Conservation (phyloP, 2,329 filamentous ascomycete genomes). For the Aspergillus novofumigatus region DNA sequence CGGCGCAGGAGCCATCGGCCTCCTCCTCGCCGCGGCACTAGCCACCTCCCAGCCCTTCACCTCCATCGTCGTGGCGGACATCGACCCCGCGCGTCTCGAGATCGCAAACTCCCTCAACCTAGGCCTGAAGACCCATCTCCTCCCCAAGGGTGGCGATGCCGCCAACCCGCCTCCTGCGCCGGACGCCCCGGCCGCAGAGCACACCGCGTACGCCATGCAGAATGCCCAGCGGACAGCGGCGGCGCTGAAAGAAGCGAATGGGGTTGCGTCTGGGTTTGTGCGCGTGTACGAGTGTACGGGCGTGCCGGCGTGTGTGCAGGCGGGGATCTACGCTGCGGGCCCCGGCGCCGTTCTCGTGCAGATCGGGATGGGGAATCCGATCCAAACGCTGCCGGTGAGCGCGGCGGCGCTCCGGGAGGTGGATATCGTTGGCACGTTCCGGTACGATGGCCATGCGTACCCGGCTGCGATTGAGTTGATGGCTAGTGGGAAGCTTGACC, state of each 20-base stretch:
- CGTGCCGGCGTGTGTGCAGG: slow-evolving; percentile 42
- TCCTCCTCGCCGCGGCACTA: slow-evolving; percentile 56
- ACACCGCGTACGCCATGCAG: slow-evolving; percentile 29
- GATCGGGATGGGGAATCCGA: slow-evolving; percentile 55
- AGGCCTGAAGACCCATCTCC: slow-evolving; percentile 34
- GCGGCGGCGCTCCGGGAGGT: slow-evolving; percentile 54
- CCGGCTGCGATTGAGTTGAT: slow-evolving; percentile 52
- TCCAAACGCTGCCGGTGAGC: slow-evolving; percentile 52
- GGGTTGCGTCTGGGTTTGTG: slow-evolving; percentile 33
- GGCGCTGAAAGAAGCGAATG: slow-evolving; percentile 24
- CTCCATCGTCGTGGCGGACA: slow-evolving; percentile 58
- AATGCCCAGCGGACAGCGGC: slow-evolving; percentile 36
- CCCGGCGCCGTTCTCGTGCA: slow-evolving; percentile 52
- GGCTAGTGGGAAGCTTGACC: slow-evolving; percentile 47
- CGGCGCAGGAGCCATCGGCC: slow-evolving; percentile 58
- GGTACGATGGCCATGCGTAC: slow-evolving; percentile 52
- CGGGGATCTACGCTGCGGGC: slow-evolving; percentile 42
- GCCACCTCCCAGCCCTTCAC: slow-evolving; percentile 51
- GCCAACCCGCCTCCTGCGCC: slow-evolving; percentile 26
- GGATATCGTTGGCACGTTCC: slow-evolving; percentile 55
- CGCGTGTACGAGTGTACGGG: slow-evolving; percentile 47
- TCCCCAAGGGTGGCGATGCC: slow-evolving; percentile 27
- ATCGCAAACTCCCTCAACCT: slow-evolving; percentile 47
- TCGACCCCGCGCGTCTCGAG: slow-evolving; percentile 52
- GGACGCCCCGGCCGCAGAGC: slow-evolving; percentile 29